These are phyloP conservation scores for Linnemannia schmuckeri DNA, from an alignment of 192 early-diverging fungal species.

Conservation along the genomic window DNA sequence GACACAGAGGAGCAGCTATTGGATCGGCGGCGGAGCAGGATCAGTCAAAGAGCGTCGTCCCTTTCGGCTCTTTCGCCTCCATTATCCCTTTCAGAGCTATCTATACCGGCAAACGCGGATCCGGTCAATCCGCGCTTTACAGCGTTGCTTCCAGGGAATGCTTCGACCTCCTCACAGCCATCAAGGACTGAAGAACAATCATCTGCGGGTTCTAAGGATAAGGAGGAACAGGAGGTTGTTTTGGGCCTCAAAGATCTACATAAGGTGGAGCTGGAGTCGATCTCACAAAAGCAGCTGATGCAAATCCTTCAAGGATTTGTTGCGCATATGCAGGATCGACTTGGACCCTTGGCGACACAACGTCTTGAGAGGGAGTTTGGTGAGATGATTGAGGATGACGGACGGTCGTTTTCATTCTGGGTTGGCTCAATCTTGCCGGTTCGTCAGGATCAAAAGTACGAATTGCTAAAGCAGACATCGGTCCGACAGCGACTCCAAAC, in stretches of 20 bases:
- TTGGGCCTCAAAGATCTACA: slow-evolving; percentile 32
- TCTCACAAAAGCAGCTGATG: slow-evolving; percentile 50
- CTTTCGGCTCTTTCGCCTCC: background rate
- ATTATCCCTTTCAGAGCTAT: background rate
- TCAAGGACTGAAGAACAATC: background rate
- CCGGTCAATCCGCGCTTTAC: background rate
- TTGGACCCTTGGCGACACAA: slow-evolving; percentile 48
- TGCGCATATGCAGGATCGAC: slow-evolving; percentile 38
- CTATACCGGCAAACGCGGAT: background rate
- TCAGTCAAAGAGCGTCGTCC: background rate
- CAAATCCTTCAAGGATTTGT: slow-evolving; percentile 51
- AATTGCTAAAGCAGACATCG: slow-evolving; percentile 54
- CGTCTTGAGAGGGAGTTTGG: slow-evolving; percentile 55
- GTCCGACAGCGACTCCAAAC: slow-evolving; percentile 61
- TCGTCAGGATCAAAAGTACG: slow-evolving; percentile 58
- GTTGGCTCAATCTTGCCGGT: slow-evolving; percentile 65
- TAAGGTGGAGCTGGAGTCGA: slow-evolving; percentile 14
- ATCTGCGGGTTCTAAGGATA: background rate
- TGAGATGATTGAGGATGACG: slow-evolving; percentile 57
- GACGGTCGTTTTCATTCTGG: slow-evolving; percentile 64
- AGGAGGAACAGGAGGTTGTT: background rate
- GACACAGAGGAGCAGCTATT: slow-evolving; percentile 24
- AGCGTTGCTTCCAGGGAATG: background rate
- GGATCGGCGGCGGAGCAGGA: slow-evolving; percentile 2
- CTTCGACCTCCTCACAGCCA: background rate